Evolutionary conservation across 83 land plant species (phyloP).

Genomic region (Larix sibirica): DNA sequence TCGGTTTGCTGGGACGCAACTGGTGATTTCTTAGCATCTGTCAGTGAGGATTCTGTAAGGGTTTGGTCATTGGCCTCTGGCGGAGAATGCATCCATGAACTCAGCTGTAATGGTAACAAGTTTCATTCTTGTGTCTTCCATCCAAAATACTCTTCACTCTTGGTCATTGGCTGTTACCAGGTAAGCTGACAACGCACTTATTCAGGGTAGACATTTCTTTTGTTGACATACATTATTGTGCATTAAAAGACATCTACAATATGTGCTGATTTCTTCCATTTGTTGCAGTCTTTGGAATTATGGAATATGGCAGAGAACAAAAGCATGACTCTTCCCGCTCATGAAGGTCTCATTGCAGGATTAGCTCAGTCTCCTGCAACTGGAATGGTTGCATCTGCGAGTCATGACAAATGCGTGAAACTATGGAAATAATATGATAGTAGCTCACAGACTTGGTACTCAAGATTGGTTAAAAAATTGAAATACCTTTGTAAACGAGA

Average conservation of each 20-base stretch:
- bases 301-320: conserved; percentile 88
- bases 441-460: too few species aligned
- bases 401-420: conserved; percentile 83
- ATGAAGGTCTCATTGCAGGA: conserved; percentile 79
- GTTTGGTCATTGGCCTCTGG: conserved; percentile 61
- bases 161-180: conserved; percentile 80
- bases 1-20: conserved; percentile 79
- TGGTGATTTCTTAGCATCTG: conserved; percentile 75
- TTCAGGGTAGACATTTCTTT: too few species aligned
- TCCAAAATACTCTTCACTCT: conserved; percentile 50
- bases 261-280: not conserved
- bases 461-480: too few species aligned
- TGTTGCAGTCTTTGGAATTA: conserved; percentile 78
- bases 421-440: conserved; percentile 58
- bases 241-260: too few species aligned
- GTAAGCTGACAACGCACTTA: conserved; percentile 18
- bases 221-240: not conserved
- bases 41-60: conserved; percentile 79
- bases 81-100: conserved; percentile 63
- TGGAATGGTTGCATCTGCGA: conserved; percentile 88
- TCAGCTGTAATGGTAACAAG: conserved; percentile 50
- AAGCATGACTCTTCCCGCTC: conserved; percentile 77
- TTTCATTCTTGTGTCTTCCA: conserved; percentile 86
- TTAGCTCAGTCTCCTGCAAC: conserved; percentile 72
- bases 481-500: too few species aligned